These are phyloP conservation scores for Cercospora zeae-maydis DNA, from an alignment of 2,329 filamentous ascomycete species.

Conservation along the genomic window DNA sequence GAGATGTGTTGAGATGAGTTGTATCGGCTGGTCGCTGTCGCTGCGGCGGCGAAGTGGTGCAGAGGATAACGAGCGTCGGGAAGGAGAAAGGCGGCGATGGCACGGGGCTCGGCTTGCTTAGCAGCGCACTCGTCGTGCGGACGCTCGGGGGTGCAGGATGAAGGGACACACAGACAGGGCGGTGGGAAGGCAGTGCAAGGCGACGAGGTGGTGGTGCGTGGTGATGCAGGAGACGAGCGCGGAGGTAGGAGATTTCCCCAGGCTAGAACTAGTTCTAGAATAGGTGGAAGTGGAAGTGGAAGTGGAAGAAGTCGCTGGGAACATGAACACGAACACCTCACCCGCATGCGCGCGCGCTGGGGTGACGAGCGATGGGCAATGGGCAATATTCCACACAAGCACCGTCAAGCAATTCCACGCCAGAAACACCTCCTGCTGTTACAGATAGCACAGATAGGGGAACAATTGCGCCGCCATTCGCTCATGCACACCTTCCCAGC, in stretches of 20 bases:
- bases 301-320: no score
- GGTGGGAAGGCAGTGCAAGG: neutral
- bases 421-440: neutral
- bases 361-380: no score
- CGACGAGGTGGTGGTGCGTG: neutral
- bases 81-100: constrained; percentile 10
- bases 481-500: neutral
- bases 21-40: neutral
- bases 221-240: neutral
- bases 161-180: neutral
- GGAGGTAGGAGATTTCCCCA: neutral
- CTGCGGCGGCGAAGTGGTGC: constrained; percentile 8
- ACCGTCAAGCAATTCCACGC: constrained; percentile 2
- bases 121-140: neutral
- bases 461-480: neutral
- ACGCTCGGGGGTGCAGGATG: neutral
- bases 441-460: neutral
- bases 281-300: neutral
- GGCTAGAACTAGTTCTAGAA: no score
- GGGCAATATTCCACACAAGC: constrained; percentile 1
- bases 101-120: neutral
- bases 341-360: no score
- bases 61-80: constrained; percentile 20
- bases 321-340: neutral
- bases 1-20: neutral